A percentile compares a stretch with the other conserved stretches of the same genome.
These are phyloP conservation scores for Claviceps sp. DNA, from an alignment of 2,329 filamentous ascomycete species.

Conservation along the genomic window DNA sequence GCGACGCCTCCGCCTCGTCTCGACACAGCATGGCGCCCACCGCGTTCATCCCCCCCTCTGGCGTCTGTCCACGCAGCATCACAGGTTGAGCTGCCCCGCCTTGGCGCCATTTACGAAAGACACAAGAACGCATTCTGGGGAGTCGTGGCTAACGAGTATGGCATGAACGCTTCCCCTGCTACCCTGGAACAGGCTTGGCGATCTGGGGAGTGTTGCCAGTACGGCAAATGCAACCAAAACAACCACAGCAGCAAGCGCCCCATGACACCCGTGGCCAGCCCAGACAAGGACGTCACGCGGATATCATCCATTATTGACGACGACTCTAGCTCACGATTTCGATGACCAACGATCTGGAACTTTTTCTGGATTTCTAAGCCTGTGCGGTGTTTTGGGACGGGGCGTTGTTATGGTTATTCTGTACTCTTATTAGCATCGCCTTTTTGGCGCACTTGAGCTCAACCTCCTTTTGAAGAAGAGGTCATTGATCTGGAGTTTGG, in stretches of 20 bases:
- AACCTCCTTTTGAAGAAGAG: too few relatives aligned
- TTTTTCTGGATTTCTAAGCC: too few relatives aligned
- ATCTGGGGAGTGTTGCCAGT: constrained; percentile 29
- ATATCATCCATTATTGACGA: constrained; percentile 47
- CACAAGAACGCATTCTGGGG: constrained; percentile 64
- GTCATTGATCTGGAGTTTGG: too few relatives aligned
- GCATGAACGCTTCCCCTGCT: constrained; percentile 44
- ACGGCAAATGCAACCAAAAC: constrained; percentile 16
- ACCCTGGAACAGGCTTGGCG: constrained; percentile 61
- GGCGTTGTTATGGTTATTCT: too few relatives aligned
- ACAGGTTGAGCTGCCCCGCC: constrained; percentile 49
- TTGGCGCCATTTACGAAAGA: constrained; percentile 55
- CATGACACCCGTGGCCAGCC: constrained; percentile 39
- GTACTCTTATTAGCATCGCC: too few relatives aligned
- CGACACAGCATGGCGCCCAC: constrained; percentile 42
- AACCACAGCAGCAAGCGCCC: constrained; percentile 26
- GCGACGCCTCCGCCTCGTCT: constrained; percentile 39
- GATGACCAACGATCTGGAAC: background rate
- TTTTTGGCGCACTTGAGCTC: too few relatives aligned
- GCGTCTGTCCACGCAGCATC: constrained; percentile 20
- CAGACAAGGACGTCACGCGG: constrained; percentile 41
- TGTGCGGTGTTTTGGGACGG: background rate
- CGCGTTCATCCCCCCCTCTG: constrained; percentile 16
- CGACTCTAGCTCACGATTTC: background rate
- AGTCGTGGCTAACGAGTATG: constrained; percentile 59